Evolutionary conservation across 768 basidiomycete species (phyloP).

Genomic region (Symmetrospora coprosmae): DNA sequence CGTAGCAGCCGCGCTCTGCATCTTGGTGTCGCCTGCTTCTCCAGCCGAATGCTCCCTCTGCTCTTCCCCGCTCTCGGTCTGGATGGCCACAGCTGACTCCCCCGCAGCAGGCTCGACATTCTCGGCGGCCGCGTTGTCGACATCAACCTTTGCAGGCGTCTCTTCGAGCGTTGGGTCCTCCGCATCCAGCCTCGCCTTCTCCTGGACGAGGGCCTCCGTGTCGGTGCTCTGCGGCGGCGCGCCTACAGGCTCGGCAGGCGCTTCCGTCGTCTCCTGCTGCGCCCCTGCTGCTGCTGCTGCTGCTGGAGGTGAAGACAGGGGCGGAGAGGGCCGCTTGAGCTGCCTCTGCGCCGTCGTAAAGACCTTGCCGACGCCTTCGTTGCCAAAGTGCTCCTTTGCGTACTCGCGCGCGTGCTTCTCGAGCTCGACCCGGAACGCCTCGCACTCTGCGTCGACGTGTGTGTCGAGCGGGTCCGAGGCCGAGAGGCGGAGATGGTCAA

Average conservation of each 20-base stretch:
- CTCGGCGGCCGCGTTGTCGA: no score
- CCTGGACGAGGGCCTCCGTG: no score
- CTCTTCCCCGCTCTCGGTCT: slow-evolving; percentile 13
- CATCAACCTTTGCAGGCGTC: no score
- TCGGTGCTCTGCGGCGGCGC: no score
- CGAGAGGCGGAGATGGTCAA: slow-evolving; percentile 53
- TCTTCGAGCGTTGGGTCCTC: no score
- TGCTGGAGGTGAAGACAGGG: no score
- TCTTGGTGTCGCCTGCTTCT: background rate
- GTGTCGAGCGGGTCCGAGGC: background rate
- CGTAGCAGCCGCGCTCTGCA: background rate
- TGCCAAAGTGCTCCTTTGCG: slow-evolving; percentile 62
- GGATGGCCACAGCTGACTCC: no score
- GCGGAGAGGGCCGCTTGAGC: slow-evolving; percentile 32
- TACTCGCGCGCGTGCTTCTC: slow-evolving; percentile 56
- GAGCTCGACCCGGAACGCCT: slow-evolving; percentile 67
- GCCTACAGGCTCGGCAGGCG: no score
- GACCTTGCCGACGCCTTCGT: slow-evolving; percentile 62
- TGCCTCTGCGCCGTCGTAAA: slow-evolving; percentile 42
- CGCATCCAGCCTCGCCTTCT: no score
- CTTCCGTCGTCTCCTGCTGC: background rate
- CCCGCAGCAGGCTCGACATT: no score
- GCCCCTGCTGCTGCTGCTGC: no score
- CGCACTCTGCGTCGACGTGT: slow-evolving; percentile 47
- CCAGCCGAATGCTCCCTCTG: background rate